These are phyloP conservation scores for Staphylotrichum longicolle DNA, from an alignment of 495 filamentous ascomycete genomes.

Conservation along the genomic window DNA sequence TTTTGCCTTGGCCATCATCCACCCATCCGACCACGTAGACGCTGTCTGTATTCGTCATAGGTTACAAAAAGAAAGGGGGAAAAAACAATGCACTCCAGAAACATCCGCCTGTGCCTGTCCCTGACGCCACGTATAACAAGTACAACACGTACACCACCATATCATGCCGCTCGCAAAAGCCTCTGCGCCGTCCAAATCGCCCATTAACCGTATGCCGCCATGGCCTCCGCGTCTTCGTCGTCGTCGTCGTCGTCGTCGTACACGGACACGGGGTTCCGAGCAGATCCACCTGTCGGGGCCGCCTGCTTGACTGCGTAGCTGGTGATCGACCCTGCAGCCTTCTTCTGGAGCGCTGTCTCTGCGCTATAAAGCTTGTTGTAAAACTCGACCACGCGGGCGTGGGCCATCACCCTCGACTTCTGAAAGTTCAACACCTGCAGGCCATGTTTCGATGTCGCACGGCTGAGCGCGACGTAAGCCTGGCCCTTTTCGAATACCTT, in stretches of 20 bases:
- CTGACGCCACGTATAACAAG: slow-evolving; percentile 3
- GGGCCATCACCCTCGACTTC: slow-evolving; percentile 89
- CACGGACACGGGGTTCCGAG: slow-evolving; percentile 1
- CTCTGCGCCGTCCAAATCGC: background rate
- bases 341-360: slow-evolving; percentile 42
- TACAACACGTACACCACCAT: slow-evolving; percentile 9
- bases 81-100: background rate
- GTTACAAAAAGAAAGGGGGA: too few relatives aligned
- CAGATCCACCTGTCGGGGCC: background rate
- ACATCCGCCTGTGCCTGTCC: background rate
- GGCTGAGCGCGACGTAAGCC: slow-evolving; percentile 76
- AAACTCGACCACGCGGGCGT: slow-evolving; percentile 79
- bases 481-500: slow-evolving; percentile 95
- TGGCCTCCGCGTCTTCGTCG: slow-evolving; percentile 39
- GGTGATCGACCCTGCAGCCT: slow-evolving; percentile 27
- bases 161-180: slow-evolving; percentile 9
- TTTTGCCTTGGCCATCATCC: too few relatives aligned
- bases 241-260: slow-evolving; percentile 35
- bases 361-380: slow-evolving; percentile 74
- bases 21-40: too few relatives aligned
- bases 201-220: slow-evolving; percentile 38
- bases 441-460: slow-evolving; percentile 82
- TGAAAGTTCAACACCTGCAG: slow-evolving; percentile 89
- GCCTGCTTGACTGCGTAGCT: slow-evolving; percentile 31
- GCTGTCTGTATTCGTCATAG: too few relatives aligned